These are phyloP conservation scores for Rhodotorula sp. DNA, from an alignment of 1,284 basidiomycete genomes.

Conservation along the genomic window DNA sequence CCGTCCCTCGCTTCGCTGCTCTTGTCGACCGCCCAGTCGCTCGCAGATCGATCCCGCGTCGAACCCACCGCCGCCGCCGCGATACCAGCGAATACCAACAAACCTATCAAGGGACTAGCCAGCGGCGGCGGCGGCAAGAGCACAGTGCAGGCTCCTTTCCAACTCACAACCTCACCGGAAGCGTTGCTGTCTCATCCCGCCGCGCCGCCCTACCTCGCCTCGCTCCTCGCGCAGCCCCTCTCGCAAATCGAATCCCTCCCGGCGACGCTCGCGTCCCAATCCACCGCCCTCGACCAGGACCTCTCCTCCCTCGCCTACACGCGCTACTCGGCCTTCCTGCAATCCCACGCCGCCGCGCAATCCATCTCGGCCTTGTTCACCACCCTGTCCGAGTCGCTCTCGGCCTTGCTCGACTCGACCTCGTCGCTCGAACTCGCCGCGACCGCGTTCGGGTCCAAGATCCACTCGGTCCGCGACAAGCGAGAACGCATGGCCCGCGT, in stretches of 20 bases:
- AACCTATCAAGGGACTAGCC: not conserved
- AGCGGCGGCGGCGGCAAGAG: not conserved
- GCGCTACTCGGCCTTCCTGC: slow-evolving; percentile 41
- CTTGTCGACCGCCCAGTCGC: slow-evolving; percentile 32
- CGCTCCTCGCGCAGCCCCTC: slow-evolving; percentile 34
- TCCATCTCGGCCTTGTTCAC: slow-evolving; percentile 35
- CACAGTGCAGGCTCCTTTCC: not conserved
- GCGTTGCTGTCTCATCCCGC: slow-evolving; percentile 15
- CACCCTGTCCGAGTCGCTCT: slow-evolving; percentile 28
- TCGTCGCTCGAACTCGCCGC: slow-evolving; percentile 25
- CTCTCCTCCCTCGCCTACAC: slow-evolving; percentile 41
- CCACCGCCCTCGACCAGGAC: slow-evolving; percentile 37
- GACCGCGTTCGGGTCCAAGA: slow-evolving; percentile 14
- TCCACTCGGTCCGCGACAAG: slow-evolving; percentile 17
- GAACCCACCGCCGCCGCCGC: not conserved
- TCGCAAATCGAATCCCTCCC: slow-evolving; percentile 31
- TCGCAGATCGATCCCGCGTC: slow-evolving; percentile 14
- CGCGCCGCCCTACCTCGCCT: slow-evolving; percentile 30
- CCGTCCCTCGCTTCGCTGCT: slow-evolving; percentile 35
- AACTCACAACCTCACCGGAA: slow-evolving; percentile 4
- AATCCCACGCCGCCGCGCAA: slow-evolving; percentile 33
- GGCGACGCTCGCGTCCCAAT: slow-evolving; percentile 22
- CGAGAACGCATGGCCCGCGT: slow-evolving; percentile 66
- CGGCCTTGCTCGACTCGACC: slow-evolving; percentile 35
- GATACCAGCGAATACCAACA: not conserved